Percentiles rank a stretch among this genome's conserved stretches.
These are phyloP conservation scores for Aquilaria sinensis DNA, from an alignment of 345 rosid genomes.

Conservation along the genomic window DNA sequence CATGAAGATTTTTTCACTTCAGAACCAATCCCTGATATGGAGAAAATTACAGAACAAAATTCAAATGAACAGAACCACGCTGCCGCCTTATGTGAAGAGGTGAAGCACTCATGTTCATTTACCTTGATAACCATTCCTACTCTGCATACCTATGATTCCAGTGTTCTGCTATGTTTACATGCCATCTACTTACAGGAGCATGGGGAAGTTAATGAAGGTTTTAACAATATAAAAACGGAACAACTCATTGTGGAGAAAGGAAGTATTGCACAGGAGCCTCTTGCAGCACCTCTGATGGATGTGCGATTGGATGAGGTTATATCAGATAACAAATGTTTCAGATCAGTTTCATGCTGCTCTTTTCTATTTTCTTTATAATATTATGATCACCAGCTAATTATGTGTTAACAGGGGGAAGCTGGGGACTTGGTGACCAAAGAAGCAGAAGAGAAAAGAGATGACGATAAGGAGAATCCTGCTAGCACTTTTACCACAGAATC, in stretches of 20 bases:
- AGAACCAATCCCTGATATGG: constrained; percentile 6
- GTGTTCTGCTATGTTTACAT: constrained; percentile 2
- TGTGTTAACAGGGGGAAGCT: constrained; percentile 23
- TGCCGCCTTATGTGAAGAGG: constrained; percentile 33
- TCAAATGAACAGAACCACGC: constrained; percentile 20
- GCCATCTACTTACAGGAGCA: constrained; percentile 20
- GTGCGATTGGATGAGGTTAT: constrained; percentile 24
- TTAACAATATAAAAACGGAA: constrained; percentile 20
- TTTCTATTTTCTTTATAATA: constrained; percentile 1
- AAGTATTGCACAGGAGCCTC: constrained; percentile 5
- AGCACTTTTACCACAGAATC: too few species aligned
- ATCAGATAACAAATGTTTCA: not conserved
- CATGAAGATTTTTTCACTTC: constrained; percentile 4
- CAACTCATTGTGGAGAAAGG: constrained; percentile 17
- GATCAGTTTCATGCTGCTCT: not conserved
- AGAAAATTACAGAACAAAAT: constrained; percentile 5
- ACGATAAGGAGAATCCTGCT: constrained; percentile 10
- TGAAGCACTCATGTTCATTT: constrained; percentile 9
- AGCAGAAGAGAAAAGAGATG: constrained; percentile 13
- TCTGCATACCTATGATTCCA: not conserved
- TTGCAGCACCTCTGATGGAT: constrained; percentile 2
- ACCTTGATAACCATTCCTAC: not conserved
- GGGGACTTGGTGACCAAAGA: constrained; percentile 2
- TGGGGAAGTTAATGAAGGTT: constrained; percentile 17
- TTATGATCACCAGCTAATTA: constrained; percentile 4